Evolutionary conservation across 768 basidiomycete species (phyloP).

Genomic region (Boletus edulis): DNA sequence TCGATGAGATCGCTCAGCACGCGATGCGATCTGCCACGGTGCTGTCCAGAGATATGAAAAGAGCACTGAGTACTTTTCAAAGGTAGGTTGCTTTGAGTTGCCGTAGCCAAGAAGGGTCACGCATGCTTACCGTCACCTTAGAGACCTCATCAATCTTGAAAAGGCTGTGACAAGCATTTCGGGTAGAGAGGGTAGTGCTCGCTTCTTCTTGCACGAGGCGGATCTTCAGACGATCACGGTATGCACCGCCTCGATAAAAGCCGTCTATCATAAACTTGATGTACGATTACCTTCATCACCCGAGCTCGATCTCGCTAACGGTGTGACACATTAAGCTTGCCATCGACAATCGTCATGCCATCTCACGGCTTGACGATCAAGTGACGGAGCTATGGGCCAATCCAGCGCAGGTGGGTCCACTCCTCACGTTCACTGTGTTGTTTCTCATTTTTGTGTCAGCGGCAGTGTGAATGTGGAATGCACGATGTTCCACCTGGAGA

Average conservation of each 20-base stretch:
- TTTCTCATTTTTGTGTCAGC: slow-evolving; percentile 2
- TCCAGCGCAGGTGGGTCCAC: neutral
- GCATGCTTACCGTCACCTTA: neutral
- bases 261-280: slow-evolving; percentile 4
- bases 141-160: slow-evolving; percentile 8
- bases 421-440: neutral
- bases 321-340: slow-evolving; percentile 2
- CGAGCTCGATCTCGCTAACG: neutral
- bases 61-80: slow-evolving; percentile 1
- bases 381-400: neutral
- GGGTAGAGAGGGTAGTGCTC: neutral
- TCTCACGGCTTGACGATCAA: slow-evolving; percentile 12
- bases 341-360: slow-evolving; percentile 5
- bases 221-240: slow-evolving; percentile 8
- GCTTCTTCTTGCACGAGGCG: slow-evolving; percentile 7
- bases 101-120: too few relatives aligned
- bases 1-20: slow-evolving; percentile 7
- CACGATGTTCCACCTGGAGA: neutral
- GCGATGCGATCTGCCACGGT: neutral
- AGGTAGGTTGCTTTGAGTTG: neutral
- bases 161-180: slow-evolving; percentile 6
- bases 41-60: slow-evolving; percentile 3
- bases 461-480: slow-evolving; percentile 6
- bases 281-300: neutral
- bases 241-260: slow-evolving; percentile 11